Evolutionary conservation across 805 yeast genomes (phyloP), one percentile per base, ranked within the genome.

Genomic region (Wickerhamomyces bovis): DNA sequence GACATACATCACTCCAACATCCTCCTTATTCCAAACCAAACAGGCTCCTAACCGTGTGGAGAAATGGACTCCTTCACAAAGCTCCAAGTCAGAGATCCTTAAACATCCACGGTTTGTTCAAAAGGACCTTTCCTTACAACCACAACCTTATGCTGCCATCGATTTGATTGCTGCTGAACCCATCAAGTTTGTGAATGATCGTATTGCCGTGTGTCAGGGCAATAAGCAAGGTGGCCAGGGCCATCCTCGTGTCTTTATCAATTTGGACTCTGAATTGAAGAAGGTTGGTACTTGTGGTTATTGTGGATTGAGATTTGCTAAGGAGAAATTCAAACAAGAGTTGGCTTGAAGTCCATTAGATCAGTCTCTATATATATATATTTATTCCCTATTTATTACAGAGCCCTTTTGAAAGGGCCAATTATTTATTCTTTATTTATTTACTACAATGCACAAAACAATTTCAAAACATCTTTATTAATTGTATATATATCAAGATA

Each of bases 131-230:
- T 66, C 68, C 6, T 61, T 68, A 40, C 94, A 87, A 68, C 96
- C 96, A 46, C 76, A 75, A 57, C 89, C 95, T 7, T 79, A 80
- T 51, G 86, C 95, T 38, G 95, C 95, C 46, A 88, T 88, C 59
- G 94, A 88, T 40, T 74, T 88, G 65, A 85, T 88, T 56, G 82
- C 84, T 28, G 69, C 82, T 60, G 80, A 81, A 60, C 95, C 96
- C 3, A 69, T 87, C 38, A 70, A 78, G 55, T 84, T 76, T 60
- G 69, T 87, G 50, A 58, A 67, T 36, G 75, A 70, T 28, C 74
- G 80, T 57, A 65, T 80, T 44, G 96, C 96, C 1, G 92, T 83
- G 16, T 88, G 96, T 64, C 87, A 85, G 57, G 96, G 96, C 36
- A 82, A 85, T 54, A 80, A 73, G 56, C 85, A 85, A 11, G 71